phyloP scores from a whole-genome alignment of 805 yeast genomes.

The Zygoascus bituminiphila region DNA sequence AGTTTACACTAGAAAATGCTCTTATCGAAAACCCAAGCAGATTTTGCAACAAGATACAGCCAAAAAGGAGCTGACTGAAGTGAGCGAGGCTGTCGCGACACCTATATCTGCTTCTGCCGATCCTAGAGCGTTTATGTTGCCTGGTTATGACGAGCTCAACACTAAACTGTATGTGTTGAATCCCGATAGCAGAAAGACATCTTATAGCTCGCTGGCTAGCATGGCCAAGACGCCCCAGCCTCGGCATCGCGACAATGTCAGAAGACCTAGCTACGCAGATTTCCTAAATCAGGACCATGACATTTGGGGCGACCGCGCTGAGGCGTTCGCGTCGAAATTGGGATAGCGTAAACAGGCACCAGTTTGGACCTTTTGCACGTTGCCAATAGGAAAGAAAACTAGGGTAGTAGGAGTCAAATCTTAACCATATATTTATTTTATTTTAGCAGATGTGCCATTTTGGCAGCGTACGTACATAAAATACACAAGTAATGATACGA shows the following conservation, averaged over 20 bases:
- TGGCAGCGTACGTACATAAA: no score
- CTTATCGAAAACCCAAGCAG: conserved; percentile 5
- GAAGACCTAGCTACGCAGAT: conserved; percentile 3
- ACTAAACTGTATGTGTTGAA: conserved; percentile 16
- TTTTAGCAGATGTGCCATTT: no score
- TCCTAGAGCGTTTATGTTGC: conserved; percentile 10
- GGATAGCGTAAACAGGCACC: no score
- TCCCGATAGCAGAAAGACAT: conserved; percentile 4
- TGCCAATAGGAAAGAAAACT: no score
- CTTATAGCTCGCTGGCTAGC: background rate
- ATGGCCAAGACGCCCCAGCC: conserved; percentile 5
- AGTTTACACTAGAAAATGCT: conserved; percentile 16
- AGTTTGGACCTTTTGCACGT: no score
- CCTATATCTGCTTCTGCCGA: background rate
- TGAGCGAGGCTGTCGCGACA: background rate
- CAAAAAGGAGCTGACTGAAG: background rate
- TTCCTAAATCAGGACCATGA: background rate
- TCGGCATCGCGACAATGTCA: conserved; percentile 6
- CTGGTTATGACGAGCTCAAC: conserved; percentile 13
- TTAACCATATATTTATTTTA: no score
- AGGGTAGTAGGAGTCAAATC: no score
- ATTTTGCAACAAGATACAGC: background rate
- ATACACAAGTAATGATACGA: no score
- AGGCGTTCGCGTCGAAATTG: conserved; percentile 9
- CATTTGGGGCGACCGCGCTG: conserved; percentile 15